Conservation (phyloP, 1,139 yeast genomes). For the Taphrina betulina region DNA sequence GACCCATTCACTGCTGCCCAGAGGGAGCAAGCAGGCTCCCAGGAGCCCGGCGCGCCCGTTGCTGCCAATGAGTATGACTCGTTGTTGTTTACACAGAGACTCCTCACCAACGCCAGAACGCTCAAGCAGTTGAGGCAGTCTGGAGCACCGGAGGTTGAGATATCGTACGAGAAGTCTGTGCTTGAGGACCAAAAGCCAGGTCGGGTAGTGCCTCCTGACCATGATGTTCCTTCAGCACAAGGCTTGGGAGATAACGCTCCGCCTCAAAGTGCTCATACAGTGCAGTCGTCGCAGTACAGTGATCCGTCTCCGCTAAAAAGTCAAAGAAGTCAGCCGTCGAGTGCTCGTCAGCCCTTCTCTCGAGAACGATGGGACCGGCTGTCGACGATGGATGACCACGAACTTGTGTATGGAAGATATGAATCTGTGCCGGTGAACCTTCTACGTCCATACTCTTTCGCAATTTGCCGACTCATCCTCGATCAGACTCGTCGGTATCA, state of each 20-base stretch:
- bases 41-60: background rate
- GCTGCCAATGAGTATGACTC: background rate
- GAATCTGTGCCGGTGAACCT: conserved; percentile 3
- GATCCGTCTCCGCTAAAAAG: background rate
- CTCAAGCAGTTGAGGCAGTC: conserved; percentile 5
- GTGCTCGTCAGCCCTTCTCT: background rate
- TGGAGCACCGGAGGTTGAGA: conserved; percentile 4
- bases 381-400: background rate
- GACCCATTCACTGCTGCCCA: conserved; percentile 32
- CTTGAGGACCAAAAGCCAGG: background rate
- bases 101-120: conserved; percentile 21
- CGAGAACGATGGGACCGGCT: background rate
- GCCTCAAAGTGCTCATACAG: background rate
- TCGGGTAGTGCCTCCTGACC: background rate
- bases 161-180: conserved; percentile 4
- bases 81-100: conserved; percentile 17
- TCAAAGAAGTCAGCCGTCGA: background rate
- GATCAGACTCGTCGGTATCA: conserved; percentile 4
- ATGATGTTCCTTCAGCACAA: background rate
- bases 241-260: background rate
- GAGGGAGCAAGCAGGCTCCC: background rate
- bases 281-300: background rate
- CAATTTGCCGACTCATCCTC: background rate
- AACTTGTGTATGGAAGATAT: conserved; percentile 14
- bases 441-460: conserved; percentile 3